Percentiles rank a stretch among this genome's conserved stretches.
Conservation (phyloP, 192 early-diverging fungal species). For the Allomyces arbusculus region DNA sequence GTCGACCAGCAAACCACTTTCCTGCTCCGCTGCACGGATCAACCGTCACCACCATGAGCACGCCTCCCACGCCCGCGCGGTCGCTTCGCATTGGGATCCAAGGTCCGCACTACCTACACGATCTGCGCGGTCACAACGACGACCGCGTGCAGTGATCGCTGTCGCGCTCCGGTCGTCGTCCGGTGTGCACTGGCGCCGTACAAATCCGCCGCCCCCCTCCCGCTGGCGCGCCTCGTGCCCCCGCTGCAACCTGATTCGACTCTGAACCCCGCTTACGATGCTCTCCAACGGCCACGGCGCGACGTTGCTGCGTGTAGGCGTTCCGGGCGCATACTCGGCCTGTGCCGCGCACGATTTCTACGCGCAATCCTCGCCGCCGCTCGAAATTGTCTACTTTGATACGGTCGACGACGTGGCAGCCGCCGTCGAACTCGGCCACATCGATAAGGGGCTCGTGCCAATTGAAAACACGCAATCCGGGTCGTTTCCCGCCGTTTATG, state of each 20-base stretch:
- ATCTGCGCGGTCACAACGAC: not conserved
- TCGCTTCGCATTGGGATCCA: not conserved
- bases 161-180: too few relatives aligned
- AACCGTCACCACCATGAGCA: not conserved
- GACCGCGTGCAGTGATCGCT: too few relatives aligned
- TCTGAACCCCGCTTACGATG: too few relatives aligned
- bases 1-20: too few relatives aligned
- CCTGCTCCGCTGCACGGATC: too few relatives aligned
- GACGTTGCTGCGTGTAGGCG: not conserved
- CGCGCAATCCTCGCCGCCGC: not conserved
- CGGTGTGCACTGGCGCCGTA: too few relatives aligned
- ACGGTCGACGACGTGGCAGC: not conserved
- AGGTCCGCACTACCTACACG: not conserved
- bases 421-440: not conserved
- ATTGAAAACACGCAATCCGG: constrained; percentile 6
- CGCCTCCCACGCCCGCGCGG: not conserved
- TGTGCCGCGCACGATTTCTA: not conserved
- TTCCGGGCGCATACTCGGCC: not conserved
- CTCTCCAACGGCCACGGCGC: too few relatives aligned
- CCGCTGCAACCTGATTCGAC: too few relatives aligned
- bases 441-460: constrained; percentile 1
- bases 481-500: not conserved
- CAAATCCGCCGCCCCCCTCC: too few relatives aligned
- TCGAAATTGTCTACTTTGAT: not conserved
- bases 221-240: too few relatives aligned